These are phyloP conservation scores for Citrus trifoliata DNA, from an alignment of 345 rosid species.

Conservation along the genomic window DNA sequence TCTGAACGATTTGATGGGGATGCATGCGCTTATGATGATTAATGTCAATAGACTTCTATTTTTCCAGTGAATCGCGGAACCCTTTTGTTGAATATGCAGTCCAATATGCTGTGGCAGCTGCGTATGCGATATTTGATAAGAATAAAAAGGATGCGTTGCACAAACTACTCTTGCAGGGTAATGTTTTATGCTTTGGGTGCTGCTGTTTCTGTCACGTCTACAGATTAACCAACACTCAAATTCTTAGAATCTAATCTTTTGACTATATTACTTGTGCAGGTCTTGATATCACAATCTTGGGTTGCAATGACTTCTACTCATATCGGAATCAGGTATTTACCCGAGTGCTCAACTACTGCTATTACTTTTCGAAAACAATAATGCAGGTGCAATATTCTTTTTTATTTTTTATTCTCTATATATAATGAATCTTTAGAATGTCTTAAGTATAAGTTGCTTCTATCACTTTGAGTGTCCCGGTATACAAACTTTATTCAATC, in stretches of 20 bases:
- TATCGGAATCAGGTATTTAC: conserved; percentile 77
- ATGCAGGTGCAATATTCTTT: too few species aligned
- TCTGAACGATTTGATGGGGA: background rate
- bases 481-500: background rate
- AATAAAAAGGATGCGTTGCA: conserved; percentile 50
- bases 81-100: conserved; percentile 87
- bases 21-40: background rate
- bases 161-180: conserved; percentile 84
- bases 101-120: conserved; percentile 84
- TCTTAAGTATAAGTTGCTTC: background rate
- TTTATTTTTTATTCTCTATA: background rate
- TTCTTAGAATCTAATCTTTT: conserved; percentile 25
- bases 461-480: background rate
- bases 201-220: background rate
- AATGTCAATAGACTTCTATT: background rate
- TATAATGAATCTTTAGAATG: background rate
- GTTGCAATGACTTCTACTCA: conserved; percentile 94
- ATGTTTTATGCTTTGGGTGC: conserved; percentile 9
- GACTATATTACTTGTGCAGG: conserved; percentile 48
- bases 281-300: conserved; percentile 83
- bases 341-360: background rate
- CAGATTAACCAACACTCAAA: background rate
- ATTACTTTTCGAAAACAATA: background rate
- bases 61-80: conserved; percentile 68
- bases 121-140: conserved; percentile 47